phyloP scores from a whole-genome alignment of 495 filamentous ascomycete genomes.

The Hypoxylon lienhwacheense region DNA sequence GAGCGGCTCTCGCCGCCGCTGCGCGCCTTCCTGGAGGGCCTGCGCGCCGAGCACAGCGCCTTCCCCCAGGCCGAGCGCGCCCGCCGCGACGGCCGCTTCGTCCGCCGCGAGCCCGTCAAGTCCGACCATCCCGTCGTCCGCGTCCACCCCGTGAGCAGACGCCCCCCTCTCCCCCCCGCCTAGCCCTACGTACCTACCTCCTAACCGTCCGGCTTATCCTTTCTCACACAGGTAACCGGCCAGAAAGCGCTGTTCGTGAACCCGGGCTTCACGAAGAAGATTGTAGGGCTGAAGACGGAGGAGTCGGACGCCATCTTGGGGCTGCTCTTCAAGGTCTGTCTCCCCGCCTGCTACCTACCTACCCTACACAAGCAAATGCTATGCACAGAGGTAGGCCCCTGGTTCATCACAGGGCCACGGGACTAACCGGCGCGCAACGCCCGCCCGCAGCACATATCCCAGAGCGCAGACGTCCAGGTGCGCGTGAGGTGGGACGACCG shows the following conservation, averaged over 20 bases:
- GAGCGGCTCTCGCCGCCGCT: slow-evolving; percentile 67
- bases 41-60: slow-evolving; percentile 72
- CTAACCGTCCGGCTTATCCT: slow-evolving; percentile 1
- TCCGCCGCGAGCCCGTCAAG: slow-evolving; percentile 66
- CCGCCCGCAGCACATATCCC: slow-evolving; percentile 45
- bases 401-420: too few relatives aligned
- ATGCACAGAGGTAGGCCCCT: too few relatives aligned
- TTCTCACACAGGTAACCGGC: slow-evolving; percentile 59
- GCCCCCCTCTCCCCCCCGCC: too few relatives aligned
- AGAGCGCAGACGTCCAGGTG: slow-evolving; percentile 65
- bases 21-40: slow-evolving; percentile 69
- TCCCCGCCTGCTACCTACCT: slow-evolving; percentile 14
- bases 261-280: slow-evolving; percentile 76
- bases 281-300: slow-evolving; percentile 69
- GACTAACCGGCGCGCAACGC: too few relatives aligned
- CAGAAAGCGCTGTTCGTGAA: slow-evolving; percentile 81
- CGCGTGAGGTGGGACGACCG: slow-evolving; percentile 71
- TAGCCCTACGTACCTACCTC: background rate
- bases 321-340: slow-evolving; percentile 65
- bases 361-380: too few relatives aligned
- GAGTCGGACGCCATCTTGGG: slow-evolving; percentile 69
- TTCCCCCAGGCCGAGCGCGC: slow-evolving; percentile 70
- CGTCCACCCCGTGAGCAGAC: slow-evolving; percentile 57
- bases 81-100: slow-evolving; percentile 59
- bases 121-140: slow-evolving; percentile 72